These are phyloP conservation scores for Nannochloropsis salina DNA, from an alignment of 108 stramenopile genomes.

Conservation along the genomic window DNA sequence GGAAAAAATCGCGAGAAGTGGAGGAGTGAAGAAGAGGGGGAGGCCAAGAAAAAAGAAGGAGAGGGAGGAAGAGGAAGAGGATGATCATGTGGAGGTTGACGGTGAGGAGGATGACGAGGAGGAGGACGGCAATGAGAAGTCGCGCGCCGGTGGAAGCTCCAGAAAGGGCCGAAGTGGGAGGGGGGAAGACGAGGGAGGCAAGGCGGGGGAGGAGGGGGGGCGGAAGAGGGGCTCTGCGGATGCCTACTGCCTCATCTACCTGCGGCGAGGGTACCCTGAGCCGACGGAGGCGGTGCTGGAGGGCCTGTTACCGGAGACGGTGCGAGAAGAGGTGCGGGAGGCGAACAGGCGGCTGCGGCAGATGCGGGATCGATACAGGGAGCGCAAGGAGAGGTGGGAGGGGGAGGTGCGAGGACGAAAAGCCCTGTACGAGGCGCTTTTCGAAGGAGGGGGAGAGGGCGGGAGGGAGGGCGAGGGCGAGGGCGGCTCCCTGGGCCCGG, in stretches of 20 bases:
- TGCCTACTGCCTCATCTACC: neutral
- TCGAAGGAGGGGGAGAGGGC: neutral
- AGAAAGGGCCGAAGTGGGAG: neutral
- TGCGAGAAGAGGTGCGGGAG: neutral
- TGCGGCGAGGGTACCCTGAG: neutral
- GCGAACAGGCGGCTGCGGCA: neutral
- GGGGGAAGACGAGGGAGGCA: neutral
- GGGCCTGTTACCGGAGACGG: neutral
- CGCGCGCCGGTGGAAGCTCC: too few relatives aligned
- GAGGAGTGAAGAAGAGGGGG: neutral
- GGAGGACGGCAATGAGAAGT: neutral
- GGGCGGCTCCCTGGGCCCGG: neutral
- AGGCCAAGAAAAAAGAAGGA: neutral
- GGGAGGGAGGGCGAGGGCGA: neutral
- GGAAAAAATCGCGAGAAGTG: neutral
- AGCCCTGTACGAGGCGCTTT: neutral
- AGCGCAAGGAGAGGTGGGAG: neutral
- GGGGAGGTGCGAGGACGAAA: neutral
- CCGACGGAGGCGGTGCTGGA: neutral
- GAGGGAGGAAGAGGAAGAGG: neutral
- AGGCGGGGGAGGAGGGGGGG: neutral
- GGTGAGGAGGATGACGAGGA: neutral
- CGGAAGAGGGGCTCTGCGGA: neutral
- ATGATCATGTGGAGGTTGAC: neutral
- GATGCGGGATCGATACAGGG: neutral